Evolutionary conservation across 1,284 basidiomycete species (phyloP).

Genomic region (Cerioporus squamosus): DNA sequence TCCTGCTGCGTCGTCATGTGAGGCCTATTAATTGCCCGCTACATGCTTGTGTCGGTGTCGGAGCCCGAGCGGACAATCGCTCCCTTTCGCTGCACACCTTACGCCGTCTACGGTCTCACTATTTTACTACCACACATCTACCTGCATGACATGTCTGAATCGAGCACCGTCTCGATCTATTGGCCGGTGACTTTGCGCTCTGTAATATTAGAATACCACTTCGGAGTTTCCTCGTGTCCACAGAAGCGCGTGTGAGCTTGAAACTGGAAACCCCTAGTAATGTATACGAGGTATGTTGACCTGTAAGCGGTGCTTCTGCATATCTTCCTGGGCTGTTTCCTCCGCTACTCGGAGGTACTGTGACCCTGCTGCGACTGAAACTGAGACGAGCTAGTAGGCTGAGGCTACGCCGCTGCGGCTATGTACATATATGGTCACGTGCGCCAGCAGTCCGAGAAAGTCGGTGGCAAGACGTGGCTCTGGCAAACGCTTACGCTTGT

Average conservation of each 20-base stretch:
- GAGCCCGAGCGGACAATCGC: no score
- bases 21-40: neutral
- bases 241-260: no score
- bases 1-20: slow-evolving; percentile 63
- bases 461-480: neutral
- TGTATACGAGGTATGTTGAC: no score
- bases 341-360: no score
- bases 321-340: no score
- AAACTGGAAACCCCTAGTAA: no score
- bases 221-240: no score
- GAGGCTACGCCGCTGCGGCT: no score
- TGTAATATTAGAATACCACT: no score
- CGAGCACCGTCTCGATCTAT: neutral
- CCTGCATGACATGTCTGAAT: neutral
- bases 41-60: neutral
- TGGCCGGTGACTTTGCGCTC: neutral
- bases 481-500: slow-evolving; percentile 17
- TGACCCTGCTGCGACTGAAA: no score
- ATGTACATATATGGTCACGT: neutral
- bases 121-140: slow-evolving; percentile 3
- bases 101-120: neutral
- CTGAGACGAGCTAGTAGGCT: no score
- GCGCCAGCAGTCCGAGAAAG: neutral
- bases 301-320: no score
- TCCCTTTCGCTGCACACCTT: neutral